Conservation (phyloP, 495 filamentous ascomycete species). For the Achaetomiella virescens region DNA sequence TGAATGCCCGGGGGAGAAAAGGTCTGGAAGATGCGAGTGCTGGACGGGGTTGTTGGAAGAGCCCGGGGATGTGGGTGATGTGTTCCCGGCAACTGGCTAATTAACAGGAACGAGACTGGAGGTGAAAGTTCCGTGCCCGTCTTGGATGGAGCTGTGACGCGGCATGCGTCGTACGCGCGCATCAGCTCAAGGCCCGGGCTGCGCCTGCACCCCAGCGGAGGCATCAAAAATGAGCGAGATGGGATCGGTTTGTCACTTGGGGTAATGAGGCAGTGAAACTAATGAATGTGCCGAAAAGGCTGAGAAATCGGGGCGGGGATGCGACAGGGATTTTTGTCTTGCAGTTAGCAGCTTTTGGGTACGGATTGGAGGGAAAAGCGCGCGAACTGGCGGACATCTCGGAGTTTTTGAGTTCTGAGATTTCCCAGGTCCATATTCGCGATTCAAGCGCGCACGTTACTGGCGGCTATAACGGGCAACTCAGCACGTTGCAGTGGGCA, state of each 20-base stretch:
- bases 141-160: constrained; percentile 16
- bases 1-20: constrained; percentile 23
- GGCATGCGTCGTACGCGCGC: constrained; percentile 26
- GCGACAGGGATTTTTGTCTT: background rate
- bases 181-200: constrained; percentile 22
- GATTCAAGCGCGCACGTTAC: background rate
- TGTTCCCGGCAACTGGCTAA: constrained; percentile 30
- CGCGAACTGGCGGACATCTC: background rate
- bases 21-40: constrained; percentile 29
- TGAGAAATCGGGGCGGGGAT: background rate
- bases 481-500: constrained; percentile 6
- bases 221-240: constrained; percentile 13
- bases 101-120: constrained; percentile 17
- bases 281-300: background rate
- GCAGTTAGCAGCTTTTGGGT: background rate
- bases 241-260: background rate
- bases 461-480: constrained; percentile 1
- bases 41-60: background rate
- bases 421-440: background rate
- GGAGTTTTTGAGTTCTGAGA: background rate
- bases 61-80: constrained; percentile 31
- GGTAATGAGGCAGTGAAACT: background rate
- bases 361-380: background rate
- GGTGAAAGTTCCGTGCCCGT: constrained; percentile 16
- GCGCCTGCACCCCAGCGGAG: constrained; percentile 17